phyloP scores from a whole-genome alignment of 768 basidiomycete genomes.

The Rhodotorula diobovata region DNA sequence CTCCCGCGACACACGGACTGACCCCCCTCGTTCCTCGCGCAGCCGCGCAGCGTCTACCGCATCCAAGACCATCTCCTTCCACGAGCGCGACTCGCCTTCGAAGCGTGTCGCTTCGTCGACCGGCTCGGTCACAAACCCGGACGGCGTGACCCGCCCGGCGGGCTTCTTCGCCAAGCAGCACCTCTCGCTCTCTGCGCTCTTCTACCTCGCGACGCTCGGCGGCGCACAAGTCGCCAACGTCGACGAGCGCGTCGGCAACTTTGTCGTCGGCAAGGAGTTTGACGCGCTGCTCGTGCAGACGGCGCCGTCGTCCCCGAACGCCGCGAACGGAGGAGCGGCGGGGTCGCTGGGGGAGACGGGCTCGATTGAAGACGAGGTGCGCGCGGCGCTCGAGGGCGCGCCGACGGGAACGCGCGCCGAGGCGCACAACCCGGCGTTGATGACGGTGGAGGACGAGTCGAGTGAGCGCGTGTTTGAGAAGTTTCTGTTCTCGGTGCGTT shows the following conservation, averaged over 20 bases:
- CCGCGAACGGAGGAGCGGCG: constrained; percentile 58
- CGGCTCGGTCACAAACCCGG: not conserved
- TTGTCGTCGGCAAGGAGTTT: constrained; percentile 75
- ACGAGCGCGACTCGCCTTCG: constrained; percentile 40
- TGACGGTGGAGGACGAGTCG: constrained; percentile 43
- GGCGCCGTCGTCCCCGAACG: constrained; percentile 39
- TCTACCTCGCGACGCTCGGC: constrained; percentile 87
- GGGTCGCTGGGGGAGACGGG: constrained; percentile 45
- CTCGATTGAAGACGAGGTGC: constrained; percentile 20
- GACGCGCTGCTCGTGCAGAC: constrained; percentile 77
- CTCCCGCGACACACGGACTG: not conserved
- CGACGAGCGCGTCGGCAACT: constrained; percentile 65
- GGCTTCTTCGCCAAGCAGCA: constrained; percentile 49
- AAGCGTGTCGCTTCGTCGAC: not conserved
- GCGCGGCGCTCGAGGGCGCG: not conserved
- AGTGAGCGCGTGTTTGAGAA: constrained; percentile 67
- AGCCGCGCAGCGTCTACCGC: constrained; percentile 65
- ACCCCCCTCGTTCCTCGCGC: constrained; percentile 38
- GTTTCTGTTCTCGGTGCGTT: constrained; percentile 24
- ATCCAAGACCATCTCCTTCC: constrained; percentile 68
- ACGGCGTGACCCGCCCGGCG: constrained; percentile 15
- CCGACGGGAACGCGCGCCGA: not conserved
- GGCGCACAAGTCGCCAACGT: constrained; percentile 79
- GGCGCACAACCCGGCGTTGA: constrained; percentile 33
- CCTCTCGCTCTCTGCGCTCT: constrained; percentile 66